phyloP scores from a whole-genome alignment of 2,329 filamentous ascomycete species.

The Cercospora canescens region DNA sequence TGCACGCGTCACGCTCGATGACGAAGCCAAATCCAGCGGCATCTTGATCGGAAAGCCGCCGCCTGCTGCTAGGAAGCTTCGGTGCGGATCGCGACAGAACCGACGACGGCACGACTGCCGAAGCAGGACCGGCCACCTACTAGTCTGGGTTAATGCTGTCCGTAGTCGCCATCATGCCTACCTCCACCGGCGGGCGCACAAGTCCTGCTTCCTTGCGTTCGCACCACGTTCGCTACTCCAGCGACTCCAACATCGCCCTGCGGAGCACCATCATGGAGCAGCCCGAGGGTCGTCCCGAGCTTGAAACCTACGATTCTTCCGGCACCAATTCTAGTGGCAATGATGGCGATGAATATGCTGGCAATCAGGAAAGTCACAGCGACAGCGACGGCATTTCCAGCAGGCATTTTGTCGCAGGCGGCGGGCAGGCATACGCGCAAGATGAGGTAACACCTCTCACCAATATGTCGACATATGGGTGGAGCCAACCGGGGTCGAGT shows the following conservation, averaged over 20 bases:
- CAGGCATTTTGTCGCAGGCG: conserved; percentile 28
- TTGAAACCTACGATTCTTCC: conserved; percentile 35
- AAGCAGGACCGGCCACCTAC: conserved; percentile 3
- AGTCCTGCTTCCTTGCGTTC: conserved; percentile 12
- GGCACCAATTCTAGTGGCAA: conserved; percentile 33
- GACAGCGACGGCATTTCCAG: conserved; percentile 30
- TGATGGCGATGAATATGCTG: conserved; percentile 24
- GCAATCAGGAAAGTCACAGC: conserved; percentile 25
- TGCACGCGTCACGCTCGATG: conserved; percentile 5
- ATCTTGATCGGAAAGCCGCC: conserved; percentile 4
- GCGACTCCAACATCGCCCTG: conserved; percentile 21
- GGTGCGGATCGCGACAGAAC: not conserved
- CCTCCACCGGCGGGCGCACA: not conserved
- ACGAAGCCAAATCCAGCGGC: conserved; percentile 5
- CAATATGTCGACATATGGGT: conserved; percentile 31
- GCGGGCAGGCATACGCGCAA: conserved; percentile 14
- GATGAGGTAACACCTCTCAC: conserved; percentile 32
- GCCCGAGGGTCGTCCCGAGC: conserved; percentile 29
- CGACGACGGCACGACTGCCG: conserved; percentile 2
- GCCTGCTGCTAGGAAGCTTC: not conserved
- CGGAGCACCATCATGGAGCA: conserved; percentile 36
- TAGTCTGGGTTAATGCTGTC: not conserved
- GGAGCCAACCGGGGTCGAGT: conserved; percentile 23
- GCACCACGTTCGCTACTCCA: conserved; percentile 24
- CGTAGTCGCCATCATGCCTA: conserved; percentile 7